phyloP scores from a whole-genome alignment of 257 asterid genomes.

The Solanum commersonii region DNA sequence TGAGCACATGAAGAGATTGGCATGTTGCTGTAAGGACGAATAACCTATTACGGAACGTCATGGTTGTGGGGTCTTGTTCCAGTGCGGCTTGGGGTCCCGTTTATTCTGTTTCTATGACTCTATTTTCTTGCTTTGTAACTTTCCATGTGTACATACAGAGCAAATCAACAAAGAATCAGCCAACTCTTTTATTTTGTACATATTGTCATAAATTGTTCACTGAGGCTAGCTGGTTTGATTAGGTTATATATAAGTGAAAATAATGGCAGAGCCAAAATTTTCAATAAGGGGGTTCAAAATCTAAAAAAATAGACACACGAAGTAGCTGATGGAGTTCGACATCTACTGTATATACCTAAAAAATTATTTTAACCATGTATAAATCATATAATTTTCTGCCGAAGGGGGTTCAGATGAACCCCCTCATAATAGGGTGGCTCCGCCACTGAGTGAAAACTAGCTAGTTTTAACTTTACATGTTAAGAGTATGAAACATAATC shows the following conservation, averaged over 20 bases:
- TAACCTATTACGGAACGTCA: constrained; percentile 8
- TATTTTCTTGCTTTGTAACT: not conserved
- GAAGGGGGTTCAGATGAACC: too few relatives aligned
- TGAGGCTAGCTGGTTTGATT: not conserved
- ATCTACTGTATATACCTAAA: too few relatives aligned
- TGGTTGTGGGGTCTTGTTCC: constrained; percentile 9
- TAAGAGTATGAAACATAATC: not conserved
- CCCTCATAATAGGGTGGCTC: too few relatives aligned
- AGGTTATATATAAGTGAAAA: not conserved
- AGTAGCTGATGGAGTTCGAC: too few relatives aligned
- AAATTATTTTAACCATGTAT: too few relatives aligned
- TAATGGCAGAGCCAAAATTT: too few relatives aligned
- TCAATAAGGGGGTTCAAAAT: too few relatives aligned
- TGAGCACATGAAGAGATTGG: not conserved
- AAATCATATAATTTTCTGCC: too few relatives aligned
- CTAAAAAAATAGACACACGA: too few relatives aligned
- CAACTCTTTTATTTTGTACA: not conserved
- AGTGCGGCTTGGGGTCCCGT: not conserved
- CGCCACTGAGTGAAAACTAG: not conserved
- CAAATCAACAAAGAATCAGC: not conserved
- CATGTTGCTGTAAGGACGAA: not conserved
- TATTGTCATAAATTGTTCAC: not conserved
- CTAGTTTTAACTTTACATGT: too few relatives aligned
- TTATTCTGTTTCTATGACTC: not conserved
- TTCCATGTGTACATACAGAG: not conserved